Evolutionary conservation across 1,139 yeast genomes (phyloP), one percentile per base, ranked within the genome.

Genomic region (Blastobotrys capitulatus): DNA sequence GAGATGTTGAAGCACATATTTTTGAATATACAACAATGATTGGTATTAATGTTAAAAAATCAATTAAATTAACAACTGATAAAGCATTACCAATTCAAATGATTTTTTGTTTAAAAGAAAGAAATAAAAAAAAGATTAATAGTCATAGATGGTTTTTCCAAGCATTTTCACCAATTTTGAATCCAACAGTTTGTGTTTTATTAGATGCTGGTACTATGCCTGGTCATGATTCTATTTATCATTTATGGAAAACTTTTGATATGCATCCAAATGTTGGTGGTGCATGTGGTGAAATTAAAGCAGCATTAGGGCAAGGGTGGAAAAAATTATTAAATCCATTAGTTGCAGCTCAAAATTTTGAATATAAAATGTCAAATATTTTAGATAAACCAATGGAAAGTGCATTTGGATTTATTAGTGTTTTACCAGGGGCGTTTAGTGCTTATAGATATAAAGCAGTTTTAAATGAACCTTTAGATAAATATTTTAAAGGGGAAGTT

Each of bases 131-230:
- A 63, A 86, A 86, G 64, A 86, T 86, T 64, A 86, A 86, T 65
- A 82, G 90, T 16, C 95, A 86, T 65, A 74, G 94, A 55, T 86
- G 95, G 95, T 83, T 86, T 53, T 81, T 86, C 71, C 88, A 85
- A 62, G 86, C 90, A 0, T 83, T 86, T 67, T 81, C 85, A 1
- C 86, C 87, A 2, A 72, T 83, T 34, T 68, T 86, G 45, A 71
- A 82, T 44, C 95, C 95, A 1, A 78, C 77, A 50, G 83, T 86
- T 20, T 81, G 86, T 42, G 78, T 85, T 64, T 70, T 86, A 51
- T 71, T 86, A 46, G 95, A 86, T 65, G 87, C 89, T 52, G 95
- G 95, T 55, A 86, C 95, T 6, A 79, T 79, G 54, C 94, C 95
- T 1, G 75, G 82, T 7, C 74, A 76, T 54, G 83, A 82, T 59